Percentiles rank a stretch among this genome's conserved stretches.
phyloP scores from a whole-genome alignment of 306 rosid genomes.

The Rosa multiflora region DNA sequence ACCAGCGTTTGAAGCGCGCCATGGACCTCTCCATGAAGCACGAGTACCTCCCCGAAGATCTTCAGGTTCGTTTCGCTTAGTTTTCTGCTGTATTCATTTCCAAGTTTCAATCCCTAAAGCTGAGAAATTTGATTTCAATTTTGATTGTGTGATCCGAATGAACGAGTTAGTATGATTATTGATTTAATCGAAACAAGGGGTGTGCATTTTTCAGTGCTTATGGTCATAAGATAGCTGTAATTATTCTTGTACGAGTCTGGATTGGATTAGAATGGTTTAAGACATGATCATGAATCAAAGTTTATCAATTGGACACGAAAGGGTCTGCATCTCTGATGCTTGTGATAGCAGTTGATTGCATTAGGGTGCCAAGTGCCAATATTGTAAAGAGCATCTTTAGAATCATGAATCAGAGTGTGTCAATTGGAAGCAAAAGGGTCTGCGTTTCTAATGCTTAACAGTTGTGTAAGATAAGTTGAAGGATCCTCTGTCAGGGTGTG shows the following conservation, averaged over 20 bases:
- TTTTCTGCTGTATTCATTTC: background rate
- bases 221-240: too few relatives aligned
- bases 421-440: background rate
- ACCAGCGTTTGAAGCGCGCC: slow-evolving; percentile 94
- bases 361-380: background rate
- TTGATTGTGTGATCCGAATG: background rate
- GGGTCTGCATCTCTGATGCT: background rate
- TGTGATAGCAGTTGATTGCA: background rate
- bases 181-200: background rate
- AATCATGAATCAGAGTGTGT: background rate
- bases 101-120: background rate
- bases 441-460: background rate
- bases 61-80: slow-evolving; percentile 56
- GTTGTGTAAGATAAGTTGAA: background rate
- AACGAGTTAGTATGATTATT: background rate
- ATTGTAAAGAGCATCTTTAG: background rate
- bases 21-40: slow-evolving; percentile 99
- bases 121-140: background rate
- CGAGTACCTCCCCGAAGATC: slow-evolving; percentile 70
- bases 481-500: background rate
- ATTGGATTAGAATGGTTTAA: background rate
- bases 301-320: background rate
- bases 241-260: too few relatives aligned
- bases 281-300: background rate
- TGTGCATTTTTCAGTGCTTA: too few relatives aligned